phyloP scores from a whole-genome alignment of 78 protist genomes.

The Dictyostelium discoideum region DNA sequence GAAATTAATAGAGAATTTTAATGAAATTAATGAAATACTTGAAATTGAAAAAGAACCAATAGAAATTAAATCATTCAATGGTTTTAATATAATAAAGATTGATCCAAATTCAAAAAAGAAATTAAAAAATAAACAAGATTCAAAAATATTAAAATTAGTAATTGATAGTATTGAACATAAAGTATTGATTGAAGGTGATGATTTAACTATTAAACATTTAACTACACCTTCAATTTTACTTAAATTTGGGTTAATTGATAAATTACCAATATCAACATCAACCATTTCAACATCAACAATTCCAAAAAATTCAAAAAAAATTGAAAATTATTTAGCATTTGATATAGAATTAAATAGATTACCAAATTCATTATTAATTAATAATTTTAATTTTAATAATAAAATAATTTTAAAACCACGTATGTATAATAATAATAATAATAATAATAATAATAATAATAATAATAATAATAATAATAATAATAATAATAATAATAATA shows the following conservation, averaged over 20 bases:
- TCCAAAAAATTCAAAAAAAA: not conserved
- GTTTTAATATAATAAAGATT: not conserved
- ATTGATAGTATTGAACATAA: not conserved
- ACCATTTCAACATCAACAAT: not conserved
- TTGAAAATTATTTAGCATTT: not conserved
- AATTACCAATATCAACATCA: not conserved
- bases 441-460: too few relatives aligned
- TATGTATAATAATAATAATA: not conserved
- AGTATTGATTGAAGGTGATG: not conserved
- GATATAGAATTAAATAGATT: not conserved
- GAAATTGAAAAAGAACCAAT: not conserved
- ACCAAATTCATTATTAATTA: not conserved
- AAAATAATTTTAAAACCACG: not conserved
- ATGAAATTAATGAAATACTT: not conserved
- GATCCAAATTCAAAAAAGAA: not conserved
- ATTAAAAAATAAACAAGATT: not conserved
- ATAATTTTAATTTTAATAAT: not conserved
- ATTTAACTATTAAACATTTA: not conserved
- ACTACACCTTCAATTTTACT: not conserved
- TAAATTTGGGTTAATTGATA: not conserved
- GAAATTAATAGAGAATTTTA: not conserved
- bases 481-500: too few relatives aligned
- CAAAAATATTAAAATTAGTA: not conserved
- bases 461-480: not conserved
- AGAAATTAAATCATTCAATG: too few relatives aligned